Percentiles rank a stretch among this genome's conserved stretches.
These are phyloP conservation scores for Penicillium oxalicum DNA, from an alignment of 2,329 filamentous ascomycete genomes.

Conservation along the genomic window DNA sequence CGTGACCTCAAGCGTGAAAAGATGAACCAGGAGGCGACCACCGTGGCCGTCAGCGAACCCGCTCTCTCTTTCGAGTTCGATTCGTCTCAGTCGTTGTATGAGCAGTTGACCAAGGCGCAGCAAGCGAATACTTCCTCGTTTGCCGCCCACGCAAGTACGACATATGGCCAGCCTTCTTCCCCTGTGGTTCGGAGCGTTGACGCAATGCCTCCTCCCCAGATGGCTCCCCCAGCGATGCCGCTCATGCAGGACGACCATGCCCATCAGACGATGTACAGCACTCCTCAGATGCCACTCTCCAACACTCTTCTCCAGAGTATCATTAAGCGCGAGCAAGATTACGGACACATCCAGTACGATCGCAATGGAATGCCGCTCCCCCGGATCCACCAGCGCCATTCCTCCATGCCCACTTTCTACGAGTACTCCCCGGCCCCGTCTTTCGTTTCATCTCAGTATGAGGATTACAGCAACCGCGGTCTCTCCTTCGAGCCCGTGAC, in stretches of 20 bases:
- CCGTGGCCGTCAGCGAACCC: slow-evolving; percentile 91
- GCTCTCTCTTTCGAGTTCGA: slow-evolving; percentile 98
- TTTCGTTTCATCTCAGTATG: slow-evolving; percentile 96
- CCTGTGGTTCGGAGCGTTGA: slow-evolving; percentile 87
- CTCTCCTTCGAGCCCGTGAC: slow-evolving; percentile 96
- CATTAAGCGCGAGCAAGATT: slow-evolving; percentile 87
- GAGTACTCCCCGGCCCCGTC: slow-evolving; percentile 98
- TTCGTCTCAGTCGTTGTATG: slow-evolving; percentile 96
- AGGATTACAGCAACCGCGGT: slow-evolving; percentile 94
- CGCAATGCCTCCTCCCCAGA: slow-evolving; percentile 80
- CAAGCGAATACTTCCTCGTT: slow-evolving; percentile 98
- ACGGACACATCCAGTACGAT: slow-evolving; percentile 76
- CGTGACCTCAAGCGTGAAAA: slow-evolving; percentile 98
- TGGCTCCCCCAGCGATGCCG: slow-evolving; percentile 61
- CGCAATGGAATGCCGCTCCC: slow-evolving; percentile 81
- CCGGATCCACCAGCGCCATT: slow-evolving; percentile 82
- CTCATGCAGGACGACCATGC: slow-evolving; percentile 57
- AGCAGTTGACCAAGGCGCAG: slow-evolving; percentile 98
- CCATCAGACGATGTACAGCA: slow-evolving; percentile 63
- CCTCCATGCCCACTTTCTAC: slow-evolving; percentile 97
- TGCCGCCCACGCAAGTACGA: slow-evolving; percentile 66
- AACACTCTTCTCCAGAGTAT: slow-evolving; percentile 63
- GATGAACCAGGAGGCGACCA: slow-evolving; percentile 98
- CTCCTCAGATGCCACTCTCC: slow-evolving; percentile 58
- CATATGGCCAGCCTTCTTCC: slow-evolving; percentile 67